Evolutionary conservation across 208 protist genomes (phyloP).

Genomic region (Naegleria gruberi): DNA sequence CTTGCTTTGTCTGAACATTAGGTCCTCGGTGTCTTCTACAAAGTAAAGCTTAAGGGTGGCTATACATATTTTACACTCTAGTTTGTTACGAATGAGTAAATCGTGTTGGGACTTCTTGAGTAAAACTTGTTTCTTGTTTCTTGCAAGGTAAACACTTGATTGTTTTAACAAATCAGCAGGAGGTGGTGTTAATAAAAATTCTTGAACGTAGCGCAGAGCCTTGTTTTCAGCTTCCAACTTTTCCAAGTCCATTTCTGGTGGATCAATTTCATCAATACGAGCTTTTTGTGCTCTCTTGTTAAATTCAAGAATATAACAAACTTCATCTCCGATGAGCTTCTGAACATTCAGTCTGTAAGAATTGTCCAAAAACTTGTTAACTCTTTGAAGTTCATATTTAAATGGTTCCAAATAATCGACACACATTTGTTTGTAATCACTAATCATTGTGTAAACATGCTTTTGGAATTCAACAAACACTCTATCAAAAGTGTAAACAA

Average conservation of each 20-base stretch:
- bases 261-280: not conserved
- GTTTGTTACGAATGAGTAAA: slow-evolving; percentile 20
- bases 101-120: not conserved
- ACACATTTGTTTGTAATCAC: not conserved
- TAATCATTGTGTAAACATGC: slow-evolving; percentile 20
- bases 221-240: slow-evolving; percentile 14
- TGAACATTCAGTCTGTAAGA: slow-evolving; percentile 32
- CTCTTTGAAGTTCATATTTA: slow-evolving; percentile 18
- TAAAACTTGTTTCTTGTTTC: slow-evolving; percentile 23
- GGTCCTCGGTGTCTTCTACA: slow-evolving; percentile 43
- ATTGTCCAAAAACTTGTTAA: slow-evolving; percentile 31
- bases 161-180: not conserved
- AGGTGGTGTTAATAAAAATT: not conserved
- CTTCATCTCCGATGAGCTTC: slow-evolving; percentile 16
- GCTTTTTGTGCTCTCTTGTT: not conserved
- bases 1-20: slow-evolving; percentile 34
- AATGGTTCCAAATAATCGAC: not conserved
- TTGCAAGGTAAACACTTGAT: not conserved
- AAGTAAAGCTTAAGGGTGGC: slow-evolving; percentile 41
- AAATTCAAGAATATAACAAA: slow-evolving; percentile 17
- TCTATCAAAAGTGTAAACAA: slow-evolving; percentile 44
- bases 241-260: not conserved
- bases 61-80: slow-evolving; percentile 45
- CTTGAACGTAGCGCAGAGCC: slow-evolving; percentile 21
- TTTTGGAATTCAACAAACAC: slow-evolving; percentile 34